Evolutionary conservation across 1,284 basidiomycete species (phyloP), one percentile per base, ranked within the genome.

Genomic region (Fomitiporia mediterranea): DNA sequence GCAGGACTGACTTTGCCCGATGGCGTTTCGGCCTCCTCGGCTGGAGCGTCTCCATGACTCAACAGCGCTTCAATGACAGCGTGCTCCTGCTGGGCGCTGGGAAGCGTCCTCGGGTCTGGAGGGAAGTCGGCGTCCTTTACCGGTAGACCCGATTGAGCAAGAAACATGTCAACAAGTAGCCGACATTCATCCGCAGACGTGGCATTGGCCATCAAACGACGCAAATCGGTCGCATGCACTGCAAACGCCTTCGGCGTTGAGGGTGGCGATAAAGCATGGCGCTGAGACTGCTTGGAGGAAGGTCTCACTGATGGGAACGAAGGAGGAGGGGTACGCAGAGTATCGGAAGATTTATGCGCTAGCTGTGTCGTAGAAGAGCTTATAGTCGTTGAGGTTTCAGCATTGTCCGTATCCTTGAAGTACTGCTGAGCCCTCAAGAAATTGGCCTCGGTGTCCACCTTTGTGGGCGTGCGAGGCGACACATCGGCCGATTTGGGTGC

Each of bases 151-250:
- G 80, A 80, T 64, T 82, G 81, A 21, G 81, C 77, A 52, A 94
- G 74, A 69, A 90, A 87, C 73, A 91, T 87, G 62, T 91, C 86
- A 39, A 92, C 76, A 39, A 94, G 81, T 32, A 94, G 74, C 49
- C 89, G 86, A 66, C 91, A 94, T 72, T 95, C 92, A 59, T 88
- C 84, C 38, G 81, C 86, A 30, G 78, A 83, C 0, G 85, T 86
- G 15, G 92, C 91, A 53, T 74, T 77, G 23, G 80, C 72, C n/a
- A 94, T 72, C 55, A 90, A 73, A 23, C 77, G 74, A 25, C 86
- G 83, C 67, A 95, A 77, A 49, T 90, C 86, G 11, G 75, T 72
- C 32, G 84, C 78, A 57, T 84, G 71, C 42, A 72, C 49, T 38
- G 71, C 60, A 43, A 72, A 63, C 11, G 60, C 54, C 9, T 55